Percentiles rank a stretch among this genome's conserved stretches.
Conservation (phyloP, 73 alveolate species). For the Uronychia binucleata region DNA sequence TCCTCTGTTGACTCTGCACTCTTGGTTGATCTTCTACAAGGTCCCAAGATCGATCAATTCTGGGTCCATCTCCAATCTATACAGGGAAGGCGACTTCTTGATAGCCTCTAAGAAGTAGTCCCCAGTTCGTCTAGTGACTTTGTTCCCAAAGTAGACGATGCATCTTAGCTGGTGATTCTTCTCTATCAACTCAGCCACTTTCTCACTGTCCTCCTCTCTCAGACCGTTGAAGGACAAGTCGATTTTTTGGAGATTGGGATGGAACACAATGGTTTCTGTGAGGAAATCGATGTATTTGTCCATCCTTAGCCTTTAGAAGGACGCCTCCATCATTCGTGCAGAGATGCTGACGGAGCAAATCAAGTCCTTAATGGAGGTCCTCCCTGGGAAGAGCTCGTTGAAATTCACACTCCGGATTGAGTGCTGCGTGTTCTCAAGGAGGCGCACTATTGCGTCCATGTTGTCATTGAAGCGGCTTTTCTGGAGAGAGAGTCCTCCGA, state of each 20-base stretch:
- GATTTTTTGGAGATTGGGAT: background rate
- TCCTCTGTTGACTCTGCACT: background rate
- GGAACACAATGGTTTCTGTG: background rate
- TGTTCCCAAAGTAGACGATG: background rate
- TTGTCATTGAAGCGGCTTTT: background rate
- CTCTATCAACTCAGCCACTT: background rate
- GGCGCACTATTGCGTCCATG: background rate
- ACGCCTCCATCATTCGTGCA: background rate
- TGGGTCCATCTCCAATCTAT: background rate
- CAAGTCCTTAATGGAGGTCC: background rate
- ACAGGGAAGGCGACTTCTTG: background rate
- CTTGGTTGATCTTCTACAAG: background rate
- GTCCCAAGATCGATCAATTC: background rate
- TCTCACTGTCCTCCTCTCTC: background rate
- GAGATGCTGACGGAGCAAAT: background rate
- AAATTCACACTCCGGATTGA: background rate
- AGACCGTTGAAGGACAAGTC: background rate
- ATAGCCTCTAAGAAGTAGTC: background rate
- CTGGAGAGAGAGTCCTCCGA: background rate
- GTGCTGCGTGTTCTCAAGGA: background rate
- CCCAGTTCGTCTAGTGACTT: background rate
- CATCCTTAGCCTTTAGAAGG: background rate
- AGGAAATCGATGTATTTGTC: background rate
- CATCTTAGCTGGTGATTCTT: background rate
- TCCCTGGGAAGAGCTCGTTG: background rate